Base-by-base conservation (phyloP, 2,329 filamentous ascomycete genomes). In the Trichoderma simmonsii region DNA sequence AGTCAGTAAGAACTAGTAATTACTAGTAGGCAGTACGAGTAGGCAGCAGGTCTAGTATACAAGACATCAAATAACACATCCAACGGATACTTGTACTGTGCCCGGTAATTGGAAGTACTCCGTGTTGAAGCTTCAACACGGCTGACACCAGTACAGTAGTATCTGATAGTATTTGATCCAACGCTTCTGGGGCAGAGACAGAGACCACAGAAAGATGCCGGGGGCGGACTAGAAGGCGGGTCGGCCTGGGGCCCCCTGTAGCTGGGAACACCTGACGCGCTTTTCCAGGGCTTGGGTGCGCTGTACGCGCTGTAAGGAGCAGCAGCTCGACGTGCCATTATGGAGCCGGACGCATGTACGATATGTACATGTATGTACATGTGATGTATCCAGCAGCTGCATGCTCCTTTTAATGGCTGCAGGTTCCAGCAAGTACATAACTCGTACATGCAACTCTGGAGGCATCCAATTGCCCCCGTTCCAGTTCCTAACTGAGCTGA, bases 201-300 rank as follows among this genome's bases (percentile, higher is more conserved):
- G 11, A 54, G 48, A 21, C n/a, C 43, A 51, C 11, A 54, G 48
- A 54, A 54, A 24, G 48, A 54, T 24, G 48, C 48, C 48, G 57
- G 26, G 30, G 26, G 24, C 15, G 36, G 61, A 14, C 54, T 60
- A 28, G 28, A 60, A 60, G 56, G 39, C 65, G 66, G 56, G 36
- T 59, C 66, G 32, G 51, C 24, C 34, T 63, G 21, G 30, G 30
- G 11, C 6, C 32, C 67, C 67, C 67, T 70, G 67, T 61, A 62
- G 14, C 39, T 62, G 39, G 34, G 64, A 62, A 36, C 67, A 70
- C 67, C 67, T 70, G 67, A 70, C 67, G 67, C 67, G 57, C 67
- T 21, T 70, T 54, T 70, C 34, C 67, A 70, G 67, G 66, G 66
- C 56, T 57, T 70, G 57, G 56, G 61, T 59, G 57, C 66, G 57